Evolutionary conservation across 129 eudicot species (phyloP).

Genomic region (Sambucus nigra): DNA sequence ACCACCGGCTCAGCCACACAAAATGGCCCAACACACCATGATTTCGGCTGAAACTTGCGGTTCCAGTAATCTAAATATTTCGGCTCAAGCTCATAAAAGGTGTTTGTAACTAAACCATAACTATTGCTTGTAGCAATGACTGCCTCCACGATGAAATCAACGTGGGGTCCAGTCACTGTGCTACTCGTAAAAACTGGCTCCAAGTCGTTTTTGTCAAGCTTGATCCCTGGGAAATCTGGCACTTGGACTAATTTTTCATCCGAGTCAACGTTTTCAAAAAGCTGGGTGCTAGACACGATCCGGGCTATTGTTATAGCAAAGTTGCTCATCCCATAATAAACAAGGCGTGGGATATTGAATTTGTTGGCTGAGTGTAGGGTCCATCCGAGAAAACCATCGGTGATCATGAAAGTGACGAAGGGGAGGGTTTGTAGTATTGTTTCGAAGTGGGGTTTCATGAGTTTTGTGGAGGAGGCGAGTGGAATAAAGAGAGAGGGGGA

Average conservation of each 20-base stretch:
- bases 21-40: constrained; percentile 37
- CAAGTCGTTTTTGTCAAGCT: constrained; percentile 47
- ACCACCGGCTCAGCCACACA: constrained; percentile 26
- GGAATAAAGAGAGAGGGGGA: constrained; percentile 51
- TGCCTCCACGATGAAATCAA: constrained; percentile 17
- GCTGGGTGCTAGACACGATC: constrained; percentile 1
- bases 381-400: constrained; percentile 67
- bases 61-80: constrained; percentile 14
- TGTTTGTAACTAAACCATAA: constrained; percentile 32
- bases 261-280: constrained; percentile 14
- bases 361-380: constrained; percentile 43
- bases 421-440: constrained; percentile 22
- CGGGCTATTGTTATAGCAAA: constrained; percentile 4
- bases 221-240: constrained; percentile 42
- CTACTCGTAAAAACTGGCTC: constrained; percentile 12
- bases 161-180: constrained; percentile 19
- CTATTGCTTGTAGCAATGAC: constrained; percentile 15
- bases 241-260: constrained; percentile 37
- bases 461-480: constrained; percentile 33
- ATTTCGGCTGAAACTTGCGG: constrained; percentile 8
- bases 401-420: constrained; percentile 28
- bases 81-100: constrained; percentile 35
- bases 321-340: constrained; percentile 39
- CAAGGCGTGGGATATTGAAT: constrained; percentile 54
- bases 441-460: constrained; percentile 54